Conservation (phyloP, 768 basidiomycete species). For the Saitozyma podzolica region DNA sequence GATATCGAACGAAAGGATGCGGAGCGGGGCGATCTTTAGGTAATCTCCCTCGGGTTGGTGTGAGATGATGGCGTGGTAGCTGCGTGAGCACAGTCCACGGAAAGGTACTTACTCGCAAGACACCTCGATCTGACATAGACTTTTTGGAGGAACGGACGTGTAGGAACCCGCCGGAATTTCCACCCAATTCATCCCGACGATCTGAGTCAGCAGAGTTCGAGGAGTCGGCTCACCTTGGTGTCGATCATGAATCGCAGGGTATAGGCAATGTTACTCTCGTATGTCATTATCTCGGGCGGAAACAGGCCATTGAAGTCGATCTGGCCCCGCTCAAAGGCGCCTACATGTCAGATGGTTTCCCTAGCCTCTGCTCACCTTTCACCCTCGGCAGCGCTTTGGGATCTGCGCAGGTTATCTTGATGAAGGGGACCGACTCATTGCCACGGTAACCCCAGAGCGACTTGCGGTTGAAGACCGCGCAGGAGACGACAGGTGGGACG, state of each 20-base stretch:
- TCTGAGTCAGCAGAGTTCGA: conserved; percentile 56
- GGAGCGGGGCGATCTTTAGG: conserved; percentile 86
- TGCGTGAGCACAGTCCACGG: conserved; percentile 46
- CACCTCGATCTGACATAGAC: conserved; percentile 87
- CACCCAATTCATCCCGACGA: conserved; percentile 99
- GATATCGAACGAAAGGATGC: conserved; percentile 96
- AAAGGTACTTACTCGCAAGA: conserved; percentile 62
- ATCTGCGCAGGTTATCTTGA: conserved; percentile 76
- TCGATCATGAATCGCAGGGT: conserved; percentile 97
- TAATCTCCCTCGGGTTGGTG: conserved; percentile 88
- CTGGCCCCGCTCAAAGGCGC: conserved; percentile 71
- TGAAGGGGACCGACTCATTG: conserved; percentile 73
- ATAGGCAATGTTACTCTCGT: conserved; percentile 91
- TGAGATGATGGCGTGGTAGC: conserved; percentile 82
- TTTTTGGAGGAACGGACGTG: conserved; percentile 55
- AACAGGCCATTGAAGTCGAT: conserved; percentile 67
- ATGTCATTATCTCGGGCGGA: conserved; percentile 64
- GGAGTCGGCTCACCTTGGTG: conserved; percentile 65
- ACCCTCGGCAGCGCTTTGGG: conserved; percentile 80
- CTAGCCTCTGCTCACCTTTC: conserved; percentile 69
- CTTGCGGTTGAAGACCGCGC: conserved; percentile 64
- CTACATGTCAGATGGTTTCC: conserved; percentile 38
- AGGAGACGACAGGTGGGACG: conserved; percentile 32
- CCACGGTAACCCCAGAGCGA: conserved; percentile 87
- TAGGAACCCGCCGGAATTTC: conserved; percentile 85